phyloP scores from a whole-genome alignment of 1,139 yeast genomes.

The Blastobotrys illinoisensis region DNA sequence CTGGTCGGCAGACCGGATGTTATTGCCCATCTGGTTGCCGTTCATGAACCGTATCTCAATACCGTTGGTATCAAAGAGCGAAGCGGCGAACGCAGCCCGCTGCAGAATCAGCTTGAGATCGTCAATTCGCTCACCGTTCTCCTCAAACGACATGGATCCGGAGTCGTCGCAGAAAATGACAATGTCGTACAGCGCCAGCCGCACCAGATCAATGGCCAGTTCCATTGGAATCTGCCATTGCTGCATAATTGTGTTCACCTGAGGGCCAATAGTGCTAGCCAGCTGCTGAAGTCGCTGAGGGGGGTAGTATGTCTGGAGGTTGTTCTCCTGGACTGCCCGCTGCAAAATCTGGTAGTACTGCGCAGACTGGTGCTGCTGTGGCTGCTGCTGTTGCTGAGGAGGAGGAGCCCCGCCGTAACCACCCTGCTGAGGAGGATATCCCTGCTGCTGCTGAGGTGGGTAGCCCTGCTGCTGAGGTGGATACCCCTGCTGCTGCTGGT shows the following conservation, averaged over 20 bases:
- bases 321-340: constrained; percentile 30
- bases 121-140: constrained; percentile 34
- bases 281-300: constrained; percentile 31
- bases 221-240: constrained; percentile 31
- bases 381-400: constrained; percentile 10
- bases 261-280: constrained; percentile 25
- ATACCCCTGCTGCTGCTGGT: constrained; percentile 7
- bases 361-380: constrained; percentile 8
- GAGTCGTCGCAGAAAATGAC: constrained; percentile 33
- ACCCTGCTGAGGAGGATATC: constrained; percentile 10
- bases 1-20: constrained; percentile 26
- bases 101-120: constrained; percentile 31
- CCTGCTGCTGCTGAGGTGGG: constrained; percentile 10
- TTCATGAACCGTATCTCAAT: constrained; percentile 33
- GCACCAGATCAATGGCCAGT: constrained; percentile 30
- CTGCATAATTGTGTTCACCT: constrained; percentile 23
- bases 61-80: constrained; percentile 33
- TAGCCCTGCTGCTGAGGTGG: constrained; percentile 3
- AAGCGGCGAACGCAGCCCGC: constrained; percentile 31
- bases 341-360: constrained; percentile 21
- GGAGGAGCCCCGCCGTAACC: constrained; percentile 7
- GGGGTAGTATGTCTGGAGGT: constrained; percentile 29
- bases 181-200: constrained; percentile 32
- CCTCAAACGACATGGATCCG: constrained; percentile 35
- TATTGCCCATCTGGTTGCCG: constrained; percentile 26